A percentile compares a stretch with the other conserved stretches of the same genome.
Evolutionary conservation across 2,329 filamentous ascomycete genomes (phyloP).

Genomic region (Fusarium miscanthi): DNA sequence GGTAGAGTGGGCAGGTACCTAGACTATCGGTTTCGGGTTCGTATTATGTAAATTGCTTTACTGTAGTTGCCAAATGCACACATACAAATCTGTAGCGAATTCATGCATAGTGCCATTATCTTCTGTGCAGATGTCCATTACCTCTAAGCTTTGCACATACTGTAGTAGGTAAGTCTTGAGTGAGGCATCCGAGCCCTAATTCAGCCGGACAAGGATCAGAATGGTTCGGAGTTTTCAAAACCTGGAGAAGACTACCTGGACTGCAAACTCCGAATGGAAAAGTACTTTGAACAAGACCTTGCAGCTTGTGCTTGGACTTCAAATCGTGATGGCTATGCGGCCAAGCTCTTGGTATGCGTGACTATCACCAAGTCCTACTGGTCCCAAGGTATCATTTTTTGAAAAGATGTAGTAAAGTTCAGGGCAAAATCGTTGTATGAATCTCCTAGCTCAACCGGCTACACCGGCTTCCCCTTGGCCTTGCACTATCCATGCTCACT

Average conservation of each 20-base stretch:
- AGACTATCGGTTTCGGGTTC: background rate
- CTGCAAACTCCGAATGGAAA: background rate
- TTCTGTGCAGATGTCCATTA: background rate
- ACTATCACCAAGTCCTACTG: background rate
- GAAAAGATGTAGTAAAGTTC: constrained; percentile 4
- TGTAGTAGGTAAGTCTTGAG: background rate
- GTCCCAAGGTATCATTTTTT: constrained; percentile 10
- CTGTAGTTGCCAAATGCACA: background rate
- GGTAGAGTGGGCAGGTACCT: background rate
- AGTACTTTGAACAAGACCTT: background rate
- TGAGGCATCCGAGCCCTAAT: constrained; percentile 18
- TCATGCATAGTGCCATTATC: background rate
- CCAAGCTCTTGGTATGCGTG: constrained; percentile 20
- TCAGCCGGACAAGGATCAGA: constrained; percentile 24
- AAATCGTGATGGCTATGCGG: constrained; percentile 18
- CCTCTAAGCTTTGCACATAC: background rate
- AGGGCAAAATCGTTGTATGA: constrained; percentile 21
- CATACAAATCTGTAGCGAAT: background rate
- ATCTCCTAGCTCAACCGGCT: constrained; percentile 18
- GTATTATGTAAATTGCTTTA: background rate
- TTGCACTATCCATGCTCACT: constrained; percentile 35
- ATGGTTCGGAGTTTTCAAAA: constrained; percentile 19
- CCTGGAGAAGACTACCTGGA: constrained; percentile 23
- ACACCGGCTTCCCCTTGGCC: constrained; percentile 29
- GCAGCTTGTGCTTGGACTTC: background rate